A percentile compares a stretch with the other conserved stretches of the same genome.
phyloP scores from a whole-genome alignment of 257 asterid species.

The Verbascum thapsus region DNA sequence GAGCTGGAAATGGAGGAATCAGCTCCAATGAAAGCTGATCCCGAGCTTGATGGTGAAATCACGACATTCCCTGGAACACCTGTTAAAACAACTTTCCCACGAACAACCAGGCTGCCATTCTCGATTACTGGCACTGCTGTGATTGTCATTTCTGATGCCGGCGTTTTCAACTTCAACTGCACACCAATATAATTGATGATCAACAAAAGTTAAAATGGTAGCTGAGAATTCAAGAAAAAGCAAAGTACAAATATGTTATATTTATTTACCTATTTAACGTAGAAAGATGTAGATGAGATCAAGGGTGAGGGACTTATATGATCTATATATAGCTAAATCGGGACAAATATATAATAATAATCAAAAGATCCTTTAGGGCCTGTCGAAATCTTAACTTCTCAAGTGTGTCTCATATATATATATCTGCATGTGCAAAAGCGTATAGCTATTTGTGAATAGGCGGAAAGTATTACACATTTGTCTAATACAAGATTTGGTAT shows the following conservation, averaged over 20 bases:
- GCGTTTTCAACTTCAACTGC: too few species aligned
- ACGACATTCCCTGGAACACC: slow-evolving; percentile 42
- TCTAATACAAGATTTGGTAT: too few species aligned
- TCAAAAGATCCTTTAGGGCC: slow-evolving; percentile 24
- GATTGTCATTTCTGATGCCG: slow-evolving; percentile 39
- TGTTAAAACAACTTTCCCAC: slow-evolving; percentile 44
- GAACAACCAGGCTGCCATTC: slow-evolving; percentile 42
- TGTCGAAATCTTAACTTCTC: too few species aligned
- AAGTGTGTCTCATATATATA: too few species aligned
- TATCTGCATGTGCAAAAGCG: too few species aligned
- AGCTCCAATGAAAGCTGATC: slow-evolving; percentile 56
- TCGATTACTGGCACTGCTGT: slow-evolving; percentile 41
- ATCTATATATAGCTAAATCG: slow-evolving; percentile 34
- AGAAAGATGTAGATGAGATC: slow-evolving; percentile 12
- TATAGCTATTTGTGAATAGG: too few species aligned
- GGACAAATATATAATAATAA: slow-evolving; percentile 12
- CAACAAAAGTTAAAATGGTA: background rate
- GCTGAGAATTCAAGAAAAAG: slow-evolving; percentile 10
- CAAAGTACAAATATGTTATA: too few species aligned
- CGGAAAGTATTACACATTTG: too few species aligned
- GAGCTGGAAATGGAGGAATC: slow-evolving; percentile 36
- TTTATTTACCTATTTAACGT: too few species aligned
- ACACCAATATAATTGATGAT: too few species aligned
- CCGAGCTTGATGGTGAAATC: slow-evolving; percentile 31
- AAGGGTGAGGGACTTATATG: slow-evolving; percentile 23